Percentiles rank a stretch among this genome's conserved stretches.
phyloP scores from a whole-genome alignment of 1,139 yeast genomes.

The Nakaseomyces uthaithaninus region DNA sequence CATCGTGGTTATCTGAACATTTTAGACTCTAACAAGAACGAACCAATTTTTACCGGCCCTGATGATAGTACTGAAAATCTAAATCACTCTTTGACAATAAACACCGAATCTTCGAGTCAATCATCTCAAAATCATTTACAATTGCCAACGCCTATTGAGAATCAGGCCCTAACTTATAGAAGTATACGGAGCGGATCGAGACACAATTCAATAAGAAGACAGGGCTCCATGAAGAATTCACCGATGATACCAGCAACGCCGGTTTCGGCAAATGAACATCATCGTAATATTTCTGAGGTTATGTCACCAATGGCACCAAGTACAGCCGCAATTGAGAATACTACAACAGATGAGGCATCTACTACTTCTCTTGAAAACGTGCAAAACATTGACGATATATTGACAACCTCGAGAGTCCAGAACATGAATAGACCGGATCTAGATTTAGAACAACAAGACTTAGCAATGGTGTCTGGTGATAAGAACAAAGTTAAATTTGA shows the following conservation, averaged over 20 bases:
- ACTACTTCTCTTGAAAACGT: constrained; percentile 62
- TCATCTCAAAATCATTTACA: constrained; percentile 10
- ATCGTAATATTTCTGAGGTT: constrained; percentile 24
- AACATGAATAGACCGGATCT: constrained; percentile 22
- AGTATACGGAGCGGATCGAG: constrained; percentile 17
- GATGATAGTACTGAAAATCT: background rate
- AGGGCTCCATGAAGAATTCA: constrained; percentile 19
- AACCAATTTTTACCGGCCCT: background rate
- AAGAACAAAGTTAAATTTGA: constrained; percentile 60
- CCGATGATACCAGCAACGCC: constrained; percentile 39
- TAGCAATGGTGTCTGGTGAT: constrained; percentile 13
- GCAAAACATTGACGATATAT: constrained; percentile 27
- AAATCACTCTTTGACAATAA: constrained; percentile 10
- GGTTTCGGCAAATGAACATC: constrained; percentile 24
- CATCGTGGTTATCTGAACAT: constrained; percentile 34
- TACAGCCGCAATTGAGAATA: constrained; percentile 8
- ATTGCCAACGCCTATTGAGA: constrained; percentile 16
- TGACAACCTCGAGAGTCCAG: constrained; percentile 29
- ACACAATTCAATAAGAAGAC: constrained; percentile 25
- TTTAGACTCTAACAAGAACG: background rate
- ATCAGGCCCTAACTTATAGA: constrained; percentile 10
- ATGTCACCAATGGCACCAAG: constrained; percentile 22
- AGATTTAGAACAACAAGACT: constrained; percentile 22
- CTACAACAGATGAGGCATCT: constrained; percentile 32
- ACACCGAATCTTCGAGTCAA: constrained; percentile 12